Evolutionary conservation across 192 early-diverging fungal species (phyloP).

Genomic region (Thoreauomyces humboldtii): DNA sequence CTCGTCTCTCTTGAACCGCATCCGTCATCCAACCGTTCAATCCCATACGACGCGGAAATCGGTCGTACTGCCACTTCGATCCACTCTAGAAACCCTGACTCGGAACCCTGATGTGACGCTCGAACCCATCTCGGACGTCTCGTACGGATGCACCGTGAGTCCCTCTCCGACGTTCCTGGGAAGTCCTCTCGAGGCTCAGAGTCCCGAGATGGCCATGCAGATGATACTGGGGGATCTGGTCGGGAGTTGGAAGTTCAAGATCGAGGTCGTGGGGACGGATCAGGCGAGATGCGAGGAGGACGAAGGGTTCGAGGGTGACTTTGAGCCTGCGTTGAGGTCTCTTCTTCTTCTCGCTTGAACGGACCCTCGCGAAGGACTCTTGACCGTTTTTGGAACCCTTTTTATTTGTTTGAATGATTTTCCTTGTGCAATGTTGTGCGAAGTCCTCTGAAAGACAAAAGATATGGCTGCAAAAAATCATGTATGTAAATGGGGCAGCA

Average conservation of each 20-base stretch:
- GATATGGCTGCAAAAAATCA: too few relatives aligned
- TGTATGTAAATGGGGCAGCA: too few relatives aligned
- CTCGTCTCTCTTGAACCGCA: neutral
- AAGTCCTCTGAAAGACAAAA: too few relatives aligned
- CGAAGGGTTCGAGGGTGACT: too few relatives aligned
- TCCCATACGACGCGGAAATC: neutral
- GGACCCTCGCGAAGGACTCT: too few relatives aligned
- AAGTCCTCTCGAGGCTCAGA: constrained; percentile 8
- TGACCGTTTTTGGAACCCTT: too few relatives aligned
- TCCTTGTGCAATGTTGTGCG: too few relatives aligned
- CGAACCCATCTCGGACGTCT: neutral
- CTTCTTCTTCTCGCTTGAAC: too few relatives aligned
- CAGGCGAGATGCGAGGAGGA: too few relatives aligned
- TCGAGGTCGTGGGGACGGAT: too few relatives aligned
- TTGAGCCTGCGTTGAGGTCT: too few relatives aligned
- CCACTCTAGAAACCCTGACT: neutral
- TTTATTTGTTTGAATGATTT: too few relatives aligned
- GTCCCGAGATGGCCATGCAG: constrained; percentile 9
- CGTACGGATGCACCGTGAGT: constrained; percentile 3
- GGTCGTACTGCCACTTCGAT: neutral
- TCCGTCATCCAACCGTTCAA: neutral
- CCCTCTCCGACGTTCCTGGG: neutral
- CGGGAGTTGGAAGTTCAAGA: neutral
- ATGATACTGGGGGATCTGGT: constrained; percentile 7
- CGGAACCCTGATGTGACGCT: neutral